Base-by-base conservation (phyloP, 306 rosid genomes). In the Vicia sativa region DNA sequence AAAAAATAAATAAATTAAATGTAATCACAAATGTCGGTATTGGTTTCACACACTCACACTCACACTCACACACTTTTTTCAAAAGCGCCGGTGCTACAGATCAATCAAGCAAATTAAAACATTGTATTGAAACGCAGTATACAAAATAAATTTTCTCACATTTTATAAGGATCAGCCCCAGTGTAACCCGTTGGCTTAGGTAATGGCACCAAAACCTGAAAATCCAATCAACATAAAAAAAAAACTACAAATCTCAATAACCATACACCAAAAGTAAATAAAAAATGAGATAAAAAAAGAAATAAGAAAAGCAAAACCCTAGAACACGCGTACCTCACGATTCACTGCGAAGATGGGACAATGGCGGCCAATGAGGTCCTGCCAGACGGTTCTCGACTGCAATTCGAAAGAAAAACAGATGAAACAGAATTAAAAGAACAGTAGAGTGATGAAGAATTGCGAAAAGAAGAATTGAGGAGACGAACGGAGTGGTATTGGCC, bases 401-500 rank as follows among this genome's bases (percentile, higher is more conserved):
- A 79, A 84, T 39, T 29, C 9, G 10, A 28, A 14, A 49, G 45
- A 62, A 53, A 0, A 9, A 14, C 0, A 12, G 13, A 62, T 19
- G 53, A 81, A 55, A 72, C 21, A 59, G 38, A 62, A 26, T 3
- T 34, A 14, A 60, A 4, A n/a, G n/a, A 50, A 8, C 26, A 23
- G 67, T 19, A 49, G 15, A 41, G 37, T 31, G 43, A 21, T 28
- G 11, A 7, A 29, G 37, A 62, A 43, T 31, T 28, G 13, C 12
- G 23, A 70, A 70, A 45, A 10, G 31, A 3, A 16, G 5, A 16
- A 18, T 39, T 68, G 26, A 42, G 55, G 45, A 18, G 41, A 85
- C 91, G 66, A 50, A 95, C 97, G 70, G 99, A 90, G 80, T 95
- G 97, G 75, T 95, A 95, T 73, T 87, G 97, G 49, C 97, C 97